Conservation (phyloP, 306 rosid species). For the Dalbergia cochinchinensis region DNA sequence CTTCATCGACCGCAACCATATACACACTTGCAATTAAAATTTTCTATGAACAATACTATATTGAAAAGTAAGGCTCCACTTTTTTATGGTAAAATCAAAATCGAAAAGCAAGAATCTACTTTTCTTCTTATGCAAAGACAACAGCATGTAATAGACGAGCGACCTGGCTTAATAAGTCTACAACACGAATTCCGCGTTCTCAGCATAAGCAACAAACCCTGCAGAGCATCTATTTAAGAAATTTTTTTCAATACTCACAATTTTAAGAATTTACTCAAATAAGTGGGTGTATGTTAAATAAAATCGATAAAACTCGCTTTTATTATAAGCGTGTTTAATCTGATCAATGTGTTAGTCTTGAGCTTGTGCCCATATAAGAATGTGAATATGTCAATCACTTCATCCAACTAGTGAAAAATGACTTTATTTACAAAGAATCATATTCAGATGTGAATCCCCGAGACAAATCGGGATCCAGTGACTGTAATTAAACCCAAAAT, state of each 20-base stretch:
- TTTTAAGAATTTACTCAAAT: no score
- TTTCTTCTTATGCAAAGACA: not conserved
- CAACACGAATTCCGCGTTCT: not conserved
- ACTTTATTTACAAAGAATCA: not conserved
- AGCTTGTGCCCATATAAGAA: no score
- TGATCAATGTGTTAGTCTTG: no score
- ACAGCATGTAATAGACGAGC: not conserved
- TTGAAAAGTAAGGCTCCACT: no score
- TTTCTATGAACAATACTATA: no score
- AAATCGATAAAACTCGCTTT: no score
- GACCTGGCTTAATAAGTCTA: not conserved
- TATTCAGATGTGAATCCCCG: not conserved
- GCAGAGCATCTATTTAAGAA: not conserved
- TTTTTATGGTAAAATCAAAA: no score
- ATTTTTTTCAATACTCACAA: no score
- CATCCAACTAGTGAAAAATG: not conserved
- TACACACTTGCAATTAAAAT: not conserved
- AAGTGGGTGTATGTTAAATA: no score
- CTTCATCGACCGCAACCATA: not conserved
- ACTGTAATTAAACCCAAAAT: not conserved
- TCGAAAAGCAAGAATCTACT: no score
- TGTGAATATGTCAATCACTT: not conserved
- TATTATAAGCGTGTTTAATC: no score
- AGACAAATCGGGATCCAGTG: not conserved
- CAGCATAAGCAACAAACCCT: not conserved